phyloP scores from a whole-genome alignment of 192 early-diverging fungal genomes.

The Entomortierella chlamydospora region DNA sequence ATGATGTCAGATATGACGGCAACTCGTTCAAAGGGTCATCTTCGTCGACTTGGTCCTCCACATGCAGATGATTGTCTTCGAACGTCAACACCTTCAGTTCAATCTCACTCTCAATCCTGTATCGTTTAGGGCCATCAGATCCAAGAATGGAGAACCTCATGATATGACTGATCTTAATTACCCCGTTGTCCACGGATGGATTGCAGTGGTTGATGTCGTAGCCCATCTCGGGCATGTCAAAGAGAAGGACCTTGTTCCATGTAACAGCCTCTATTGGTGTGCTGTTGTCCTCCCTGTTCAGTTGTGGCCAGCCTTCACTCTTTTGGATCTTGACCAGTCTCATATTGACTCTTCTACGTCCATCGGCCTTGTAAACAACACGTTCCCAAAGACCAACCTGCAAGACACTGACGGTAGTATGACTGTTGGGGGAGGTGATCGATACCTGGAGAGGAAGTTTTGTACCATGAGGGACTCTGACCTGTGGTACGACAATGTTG shows the following conservation, averaged over 20 bases:
- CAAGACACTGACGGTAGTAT: slow-evolving; percentile 10
- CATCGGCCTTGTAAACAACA: slow-evolving; percentile 30
- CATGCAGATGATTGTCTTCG: slow-evolving; percentile 16
- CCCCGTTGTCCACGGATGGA: slow-evolving; percentile 29
- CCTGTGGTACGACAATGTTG: slow-evolving; percentile 27
- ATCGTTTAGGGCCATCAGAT: slow-evolving; percentile 17
- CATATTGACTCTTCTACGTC: slow-evolving; percentile 31
- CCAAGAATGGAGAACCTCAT: slow-evolving; percentile 38
- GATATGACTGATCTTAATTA: slow-evolving; percentile 37
- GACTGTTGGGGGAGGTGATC: slow-evolving; percentile 23
- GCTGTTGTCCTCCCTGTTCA: not conserved
- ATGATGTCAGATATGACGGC: slow-evolving; percentile 47
- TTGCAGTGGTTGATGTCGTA: slow-evolving; percentile 33
- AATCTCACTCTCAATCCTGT: slow-evolving; percentile 28
- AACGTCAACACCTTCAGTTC: slow-evolving; percentile 32
- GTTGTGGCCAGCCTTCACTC: slow-evolving; percentile 38
- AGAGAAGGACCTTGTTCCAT: slow-evolving; percentile 50
- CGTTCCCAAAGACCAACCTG: slow-evolving; percentile 45
- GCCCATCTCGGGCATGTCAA: slow-evolving; percentile 45
- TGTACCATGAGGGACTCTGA: slow-evolving; percentile 28
- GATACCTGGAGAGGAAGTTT: slow-evolving; percentile 35
- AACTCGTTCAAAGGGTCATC: slow-evolving; percentile 10
- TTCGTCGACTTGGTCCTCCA: not conserved
- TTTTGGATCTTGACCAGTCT: slow-evolving; percentile 48
- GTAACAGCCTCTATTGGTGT: slow-evolving; percentile 13